Conservation (phyloP, 1,284 basidiomycete species). For the Ceratobasidium sp. region DNA sequence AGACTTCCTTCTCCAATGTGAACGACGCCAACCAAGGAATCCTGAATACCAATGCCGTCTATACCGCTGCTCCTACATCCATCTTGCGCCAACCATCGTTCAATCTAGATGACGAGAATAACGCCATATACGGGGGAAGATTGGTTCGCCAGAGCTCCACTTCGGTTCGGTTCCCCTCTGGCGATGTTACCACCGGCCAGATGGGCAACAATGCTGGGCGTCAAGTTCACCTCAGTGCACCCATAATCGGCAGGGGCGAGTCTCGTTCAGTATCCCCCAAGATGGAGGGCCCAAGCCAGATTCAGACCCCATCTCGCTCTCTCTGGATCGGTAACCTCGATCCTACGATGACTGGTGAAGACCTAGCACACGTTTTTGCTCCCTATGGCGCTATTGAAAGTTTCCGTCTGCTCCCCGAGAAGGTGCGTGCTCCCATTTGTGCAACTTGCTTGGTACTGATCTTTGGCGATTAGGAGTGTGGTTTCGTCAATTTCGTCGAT, state of each 20-base stretch:
- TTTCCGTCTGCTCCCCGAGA: conserved; percentile 90
- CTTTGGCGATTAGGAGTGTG: conserved; percentile 74
- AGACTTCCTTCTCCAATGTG: conserved; percentile 34
- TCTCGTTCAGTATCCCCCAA: conserved; percentile 75
- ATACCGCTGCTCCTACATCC: conserved; percentile 26
- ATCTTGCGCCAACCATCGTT: conserved; percentile 38
- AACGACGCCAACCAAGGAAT: conserved; percentile 35
- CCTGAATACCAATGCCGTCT: conserved; percentile 14
- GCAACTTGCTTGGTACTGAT: not conserved
- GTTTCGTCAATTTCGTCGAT: conserved; percentile 98
- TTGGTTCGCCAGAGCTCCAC: conserved; percentile 34
- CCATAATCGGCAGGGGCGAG: conserved; percentile 37
- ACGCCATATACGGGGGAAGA: conserved; percentile 34
- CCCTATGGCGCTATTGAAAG: conserved; percentile 97
- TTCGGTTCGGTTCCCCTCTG: conserved; percentile 70
- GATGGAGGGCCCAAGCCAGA: conserved; percentile 67
- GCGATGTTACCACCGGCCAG: conserved; percentile 50
- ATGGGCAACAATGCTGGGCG: conserved; percentile 9
- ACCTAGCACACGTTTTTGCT: conserved; percentile 92
- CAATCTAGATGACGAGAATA: conserved; percentile 40
- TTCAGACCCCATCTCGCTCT: conserved; percentile 90
- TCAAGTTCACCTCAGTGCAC: conserved; percentile 42
- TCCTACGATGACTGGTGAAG: conserved; percentile 88
- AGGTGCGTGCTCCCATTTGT: conserved; percentile 61
- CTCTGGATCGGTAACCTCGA: conserved; percentile 98